These are phyloP conservation scores for Capsicum pubescens DNA, from an alignment of 257 asterid species.

Conservation along the genomic window DNA sequence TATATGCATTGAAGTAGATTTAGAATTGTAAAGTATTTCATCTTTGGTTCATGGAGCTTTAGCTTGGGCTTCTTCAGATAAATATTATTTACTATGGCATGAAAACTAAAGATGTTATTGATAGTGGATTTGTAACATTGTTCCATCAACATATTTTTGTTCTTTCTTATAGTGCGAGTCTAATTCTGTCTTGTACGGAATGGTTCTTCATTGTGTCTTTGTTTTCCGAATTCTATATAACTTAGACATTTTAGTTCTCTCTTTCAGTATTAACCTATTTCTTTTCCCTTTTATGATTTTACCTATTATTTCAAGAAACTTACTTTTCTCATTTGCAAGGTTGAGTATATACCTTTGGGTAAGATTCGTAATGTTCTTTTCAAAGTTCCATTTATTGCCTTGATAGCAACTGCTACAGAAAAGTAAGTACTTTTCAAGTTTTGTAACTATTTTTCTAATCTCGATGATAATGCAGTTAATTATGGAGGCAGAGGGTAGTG, in stretches of 20 bases:
- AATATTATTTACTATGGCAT: not conserved
- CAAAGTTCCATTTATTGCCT: slow-evolving; percentile 77
- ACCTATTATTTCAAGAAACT: slow-evolving; percentile 25
- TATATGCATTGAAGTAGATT: slow-evolving; percentile 2
- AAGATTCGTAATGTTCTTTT: slow-evolving; percentile 70
- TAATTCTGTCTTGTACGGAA: not conserved
- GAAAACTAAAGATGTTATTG: not conserved
- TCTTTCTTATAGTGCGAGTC: not conserved
- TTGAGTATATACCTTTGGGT: slow-evolving; percentile 82
- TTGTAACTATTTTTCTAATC: not conserved
- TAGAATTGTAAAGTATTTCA: not conserved
- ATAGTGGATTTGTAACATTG: not conserved
- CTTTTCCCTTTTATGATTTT: slow-evolving; percentile 22
- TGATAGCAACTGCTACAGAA: slow-evolving; percentile 96
- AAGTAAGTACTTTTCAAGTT: slow-evolving; percentile 57
- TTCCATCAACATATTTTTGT: slow-evolving; percentile 10
- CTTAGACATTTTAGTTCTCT: not conserved
- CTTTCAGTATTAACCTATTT: slow-evolving; percentile 18
- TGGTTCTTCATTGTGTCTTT: slow-evolving; percentile 20
- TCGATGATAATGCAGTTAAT: too few relatives aligned
- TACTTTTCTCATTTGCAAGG: slow-evolving; percentile 52
- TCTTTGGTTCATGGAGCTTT: slow-evolving; percentile 22
- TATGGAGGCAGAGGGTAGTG: too few relatives aligned
- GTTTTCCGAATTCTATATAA: not conserved
- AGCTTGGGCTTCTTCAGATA: slow-evolving; percentile 1